A percentile compares a stretch with the other conserved stretches of the same genome.
Evolutionary conservation across 2,329 filamentous ascomycete species (phyloP).

Genomic region (Magnaporthiopsis rhizophila): DNA sequence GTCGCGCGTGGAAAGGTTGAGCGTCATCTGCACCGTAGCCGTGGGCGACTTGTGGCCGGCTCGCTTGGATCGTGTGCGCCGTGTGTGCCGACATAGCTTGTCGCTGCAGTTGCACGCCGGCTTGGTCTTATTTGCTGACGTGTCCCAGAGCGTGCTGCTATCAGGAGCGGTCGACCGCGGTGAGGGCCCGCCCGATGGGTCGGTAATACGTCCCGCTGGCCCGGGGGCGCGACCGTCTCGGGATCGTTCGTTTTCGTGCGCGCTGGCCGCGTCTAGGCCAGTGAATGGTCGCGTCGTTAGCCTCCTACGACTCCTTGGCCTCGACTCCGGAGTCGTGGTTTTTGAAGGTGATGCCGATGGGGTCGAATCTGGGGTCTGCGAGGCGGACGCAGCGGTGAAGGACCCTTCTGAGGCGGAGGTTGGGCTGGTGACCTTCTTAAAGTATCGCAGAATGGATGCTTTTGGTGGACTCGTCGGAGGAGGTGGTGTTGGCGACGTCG

Average conservation of each 20-base stretch:
- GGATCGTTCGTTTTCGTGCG: background rate
- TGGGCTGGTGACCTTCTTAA: constrained; percentile 14
- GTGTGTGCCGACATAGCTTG: background rate
- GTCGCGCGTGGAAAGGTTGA: constrained; percentile 30
- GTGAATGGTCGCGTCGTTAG: constrained; percentile 22
- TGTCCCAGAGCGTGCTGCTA: background rate
- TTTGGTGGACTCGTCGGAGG: constrained; percentile 6
- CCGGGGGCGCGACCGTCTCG: background rate
- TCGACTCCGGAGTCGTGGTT: background rate
- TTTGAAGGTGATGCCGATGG: background rate
- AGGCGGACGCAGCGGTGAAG: background rate
- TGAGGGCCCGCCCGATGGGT: background rate
- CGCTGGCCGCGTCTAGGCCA: background rate
- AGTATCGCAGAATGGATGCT: constrained; percentile 19
- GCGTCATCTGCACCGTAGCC: constrained; percentile 29
- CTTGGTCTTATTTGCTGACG: background rate
- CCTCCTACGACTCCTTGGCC: constrained; percentile 22
- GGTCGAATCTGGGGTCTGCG: background rate
- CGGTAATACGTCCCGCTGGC: too few relatives aligned
- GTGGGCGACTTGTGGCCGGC: background rate
- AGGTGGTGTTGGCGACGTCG: background rate
- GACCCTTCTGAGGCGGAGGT: background rate
- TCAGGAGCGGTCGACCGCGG: background rate
- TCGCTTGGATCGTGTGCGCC: background rate
- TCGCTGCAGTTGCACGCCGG: background rate